These are phyloP conservation scores for Solanum lycopersicoides DNA, from an alignment of 257 asterid genomes.

Conservation along the genomic window DNA sequence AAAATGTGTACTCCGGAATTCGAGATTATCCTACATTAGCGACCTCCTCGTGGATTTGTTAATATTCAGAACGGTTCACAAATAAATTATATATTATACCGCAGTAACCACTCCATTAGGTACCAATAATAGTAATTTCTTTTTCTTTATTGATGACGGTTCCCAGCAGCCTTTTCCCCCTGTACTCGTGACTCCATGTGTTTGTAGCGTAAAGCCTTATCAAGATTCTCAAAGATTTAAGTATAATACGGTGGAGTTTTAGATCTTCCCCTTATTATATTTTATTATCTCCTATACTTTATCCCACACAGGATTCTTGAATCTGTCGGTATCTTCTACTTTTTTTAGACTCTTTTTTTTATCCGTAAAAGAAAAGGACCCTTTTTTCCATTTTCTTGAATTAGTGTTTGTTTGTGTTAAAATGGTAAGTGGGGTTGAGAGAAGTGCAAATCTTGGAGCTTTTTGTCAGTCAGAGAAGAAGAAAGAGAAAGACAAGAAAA, in stretches of 20 bases:
- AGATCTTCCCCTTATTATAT: not conserved
- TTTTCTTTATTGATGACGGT: not conserved
- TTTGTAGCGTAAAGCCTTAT: not conserved
- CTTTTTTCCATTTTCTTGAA: not conserved
- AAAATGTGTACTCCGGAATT: not conserved
- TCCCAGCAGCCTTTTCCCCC: not conserved
- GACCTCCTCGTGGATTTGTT: not conserved
- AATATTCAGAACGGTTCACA: not conserved
- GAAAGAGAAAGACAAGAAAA: conserved; percentile 30
- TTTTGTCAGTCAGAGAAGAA: not conserved
- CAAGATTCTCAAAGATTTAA: not conserved
- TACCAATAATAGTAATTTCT: not conserved
- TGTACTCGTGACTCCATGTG: not conserved
- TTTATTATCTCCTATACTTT: not conserved
- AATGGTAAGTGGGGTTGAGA: not conserved
- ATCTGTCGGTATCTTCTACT: not conserved
- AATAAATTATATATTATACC: not conserved
- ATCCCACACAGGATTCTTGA: not conserved
- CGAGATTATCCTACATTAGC: not conserved
- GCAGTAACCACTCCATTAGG: not conserved
- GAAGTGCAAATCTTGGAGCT: not conserved
- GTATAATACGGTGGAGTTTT: conserved; percentile 10
- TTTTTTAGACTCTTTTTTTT: not conserved
- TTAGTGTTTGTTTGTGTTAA: not conserved
- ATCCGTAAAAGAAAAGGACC: not conserved